Percentiles rank a stretch among this genome's conserved stretches.
Conservation (phyloP, 306 rosid genomes). For the Medicago lupulina region DNA sequence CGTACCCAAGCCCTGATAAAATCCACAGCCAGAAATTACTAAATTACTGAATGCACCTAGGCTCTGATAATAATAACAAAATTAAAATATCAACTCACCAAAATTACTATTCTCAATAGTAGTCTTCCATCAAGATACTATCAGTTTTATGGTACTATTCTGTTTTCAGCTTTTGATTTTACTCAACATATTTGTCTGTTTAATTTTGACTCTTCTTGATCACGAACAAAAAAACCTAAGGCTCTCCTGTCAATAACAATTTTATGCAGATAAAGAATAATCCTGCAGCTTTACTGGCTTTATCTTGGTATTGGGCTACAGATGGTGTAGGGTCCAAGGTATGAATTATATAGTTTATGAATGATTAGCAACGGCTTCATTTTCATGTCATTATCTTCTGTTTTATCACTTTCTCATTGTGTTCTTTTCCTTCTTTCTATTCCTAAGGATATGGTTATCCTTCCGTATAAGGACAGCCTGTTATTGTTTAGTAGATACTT, state of each 20-base stretch:
- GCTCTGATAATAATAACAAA: background rate
- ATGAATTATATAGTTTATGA: too few species aligned
- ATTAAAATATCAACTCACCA: slow-evolving; percentile 10
- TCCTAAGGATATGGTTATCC: slow-evolving; percentile 95
- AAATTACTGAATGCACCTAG: slow-evolving; percentile 8
- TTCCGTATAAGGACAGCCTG: slow-evolving; percentile 95
- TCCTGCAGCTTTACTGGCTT: slow-evolving; percentile 94
- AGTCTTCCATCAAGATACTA: background rate
- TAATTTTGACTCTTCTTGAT: slow-evolving; percentile 22
- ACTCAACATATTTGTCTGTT: background rate
- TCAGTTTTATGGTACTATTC: background rate
- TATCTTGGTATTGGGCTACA: slow-evolving; percentile 98
- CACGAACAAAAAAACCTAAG: slow-evolving; percentile 6
- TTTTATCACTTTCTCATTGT: slow-evolving; percentile 28
- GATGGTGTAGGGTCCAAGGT: slow-evolving; percentile 98
- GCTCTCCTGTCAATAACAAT: slow-evolving; percentile 10
- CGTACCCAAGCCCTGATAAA: slow-evolving; percentile 13
- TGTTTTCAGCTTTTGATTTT: slow-evolving; percentile 17
- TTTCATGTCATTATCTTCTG: slow-evolving; percentile 10
- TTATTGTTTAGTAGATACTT: slow-evolving; percentile 91
- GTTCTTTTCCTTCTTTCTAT: slow-evolving; percentile 32
- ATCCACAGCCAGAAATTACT: slow-evolving; percentile 2
- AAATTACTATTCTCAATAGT: background rate
- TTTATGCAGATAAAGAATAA: slow-evolving; percentile 44
- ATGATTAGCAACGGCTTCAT: slow-evolving; percentile 18